phyloP scores from a whole-genome alignment of 2,329 filamentous ascomycete genomes.

The Aspergillus transmontanensis region DNA sequence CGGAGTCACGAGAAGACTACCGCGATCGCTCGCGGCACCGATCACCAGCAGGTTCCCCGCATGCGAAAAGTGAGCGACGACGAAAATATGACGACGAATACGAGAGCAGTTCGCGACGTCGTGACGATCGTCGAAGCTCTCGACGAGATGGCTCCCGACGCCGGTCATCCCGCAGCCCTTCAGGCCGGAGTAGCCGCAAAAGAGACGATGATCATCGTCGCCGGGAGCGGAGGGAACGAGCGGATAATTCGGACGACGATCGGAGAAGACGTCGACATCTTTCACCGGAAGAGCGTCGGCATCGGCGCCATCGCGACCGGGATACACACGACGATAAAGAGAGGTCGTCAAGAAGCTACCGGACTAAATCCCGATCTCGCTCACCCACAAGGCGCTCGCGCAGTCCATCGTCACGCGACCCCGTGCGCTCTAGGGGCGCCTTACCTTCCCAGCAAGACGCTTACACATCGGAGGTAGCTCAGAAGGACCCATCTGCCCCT shows the following conservation, averaged over 20 bases:
- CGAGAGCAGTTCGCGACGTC: conserved; percentile 28
- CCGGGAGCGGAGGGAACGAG: conserved; percentile 28
- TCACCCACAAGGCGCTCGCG: conserved; percentile 30
- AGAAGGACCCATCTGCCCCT: conserved; percentile 29
- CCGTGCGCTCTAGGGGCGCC: conserved; percentile 40
- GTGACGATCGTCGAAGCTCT: conserved; percentile 31
- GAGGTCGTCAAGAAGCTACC: conserved; percentile 25
- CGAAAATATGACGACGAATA: conserved; percentile 25
- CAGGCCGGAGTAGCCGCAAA: conserved; percentile 21
- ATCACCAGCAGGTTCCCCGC: conserved; percentile 24
- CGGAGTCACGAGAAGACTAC: conserved; percentile 23
- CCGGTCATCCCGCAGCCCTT: conserved; percentile 31
- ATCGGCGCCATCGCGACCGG: conserved; percentile 29
- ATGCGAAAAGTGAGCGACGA: conserved; percentile 25
- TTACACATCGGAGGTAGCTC: conserved; percentile 38
- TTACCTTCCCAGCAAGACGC: conserved; percentile 51
- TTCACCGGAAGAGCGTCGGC: conserved; percentile 29
- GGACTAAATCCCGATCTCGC: conserved; percentile 30
- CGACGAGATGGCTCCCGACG: conserved; percentile 27
- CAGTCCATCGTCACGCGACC: conserved; percentile 28
- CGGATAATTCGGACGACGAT: conserved; percentile 28
- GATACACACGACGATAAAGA: conserved; percentile 22
- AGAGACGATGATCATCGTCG: conserved; percentile 25
- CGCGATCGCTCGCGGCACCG: conserved; percentile 25
- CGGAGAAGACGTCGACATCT: conserved; percentile 30